Conservation (phyloP, 169 alveolate genomes). For the Plasmodium gonderi region DNA sequence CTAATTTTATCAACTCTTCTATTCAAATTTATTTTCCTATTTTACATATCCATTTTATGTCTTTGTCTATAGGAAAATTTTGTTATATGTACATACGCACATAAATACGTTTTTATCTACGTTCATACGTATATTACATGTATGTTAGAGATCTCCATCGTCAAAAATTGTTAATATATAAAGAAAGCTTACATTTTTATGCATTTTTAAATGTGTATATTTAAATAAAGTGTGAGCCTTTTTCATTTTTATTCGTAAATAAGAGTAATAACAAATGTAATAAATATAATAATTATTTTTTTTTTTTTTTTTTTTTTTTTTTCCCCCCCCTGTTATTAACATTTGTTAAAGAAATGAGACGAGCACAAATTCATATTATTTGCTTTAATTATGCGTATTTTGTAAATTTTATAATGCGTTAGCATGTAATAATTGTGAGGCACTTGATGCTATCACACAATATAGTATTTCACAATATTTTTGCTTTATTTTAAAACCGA, state of each 20-base stretch:
- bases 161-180: conserved; percentile 36
- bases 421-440: background rate
- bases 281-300: conserved; percentile 8
- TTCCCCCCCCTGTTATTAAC: conserved; percentile 7
- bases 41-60: no score
- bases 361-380: background rate
- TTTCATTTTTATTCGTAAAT: conserved; percentile 1
- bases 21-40: no score
- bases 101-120: background rate
- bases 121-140: background rate
- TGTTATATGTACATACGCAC: background rate
- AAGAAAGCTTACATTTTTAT: conserved; percentile 29
- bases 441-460: background rate
- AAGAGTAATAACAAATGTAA: background rate
- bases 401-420: background rate
- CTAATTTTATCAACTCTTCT: no score
- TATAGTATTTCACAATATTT: background rate
- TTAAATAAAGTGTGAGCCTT: background rate
- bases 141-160: background rate
- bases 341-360: conserved; percentile 44
- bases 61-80: conserved; percentile 9
- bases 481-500: background rate
- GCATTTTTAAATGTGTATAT: background rate
- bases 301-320: conserved; percentile 18
- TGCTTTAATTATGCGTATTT: background rate